Evolutionary conservation across 108 stramenopile species (phyloP).

Genomic region (Fragilariopsis cylindrus): DNA sequence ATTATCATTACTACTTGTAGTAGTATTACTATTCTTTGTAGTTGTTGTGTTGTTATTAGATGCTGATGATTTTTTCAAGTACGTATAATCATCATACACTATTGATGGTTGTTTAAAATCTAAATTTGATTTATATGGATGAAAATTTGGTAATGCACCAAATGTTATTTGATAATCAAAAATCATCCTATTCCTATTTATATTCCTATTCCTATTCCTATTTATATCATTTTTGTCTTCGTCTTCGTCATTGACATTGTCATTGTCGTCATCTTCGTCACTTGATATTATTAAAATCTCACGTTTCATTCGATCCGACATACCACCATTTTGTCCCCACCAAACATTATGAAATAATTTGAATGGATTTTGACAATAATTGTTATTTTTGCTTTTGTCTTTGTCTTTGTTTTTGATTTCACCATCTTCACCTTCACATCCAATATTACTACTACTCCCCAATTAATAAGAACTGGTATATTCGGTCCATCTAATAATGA

Average conservation of each 20-base stretch:
- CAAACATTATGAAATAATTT: slow-evolving; percentile 24
- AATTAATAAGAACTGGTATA: neutral
- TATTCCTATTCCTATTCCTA: too few relatives aligned
- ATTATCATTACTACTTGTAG: too few relatives aligned
- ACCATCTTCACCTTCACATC: neutral
- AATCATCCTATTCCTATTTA: too few relatives aligned
- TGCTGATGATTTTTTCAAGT: too few relatives aligned
- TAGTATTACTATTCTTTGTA: too few relatives aligned
- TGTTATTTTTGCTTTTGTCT: neutral
- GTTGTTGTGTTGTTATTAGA: too few relatives aligned
- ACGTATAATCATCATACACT: too few relatives aligned
- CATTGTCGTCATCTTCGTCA: neutral
- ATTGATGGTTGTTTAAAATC: too few relatives aligned
- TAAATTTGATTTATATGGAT: too few relatives aligned
- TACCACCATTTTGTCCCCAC: slow-evolving; percentile 28
- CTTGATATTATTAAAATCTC: neutral
- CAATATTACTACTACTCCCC: neutral
- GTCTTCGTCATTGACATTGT: neutral
- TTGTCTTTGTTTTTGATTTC: slow-evolving; percentile 1
- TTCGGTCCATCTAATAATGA: too few relatives aligned
- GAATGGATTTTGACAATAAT: neutral
- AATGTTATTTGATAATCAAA: too few relatives aligned
- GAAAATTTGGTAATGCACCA: too few relatives aligned
- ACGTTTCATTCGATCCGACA: slow-evolving; percentile 16
- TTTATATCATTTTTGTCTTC: neutral